Evolutionary conservation across 2,329 filamentous ascomycete species (phyloP).

Genomic region (Xenoacremonium recifei): DNA sequence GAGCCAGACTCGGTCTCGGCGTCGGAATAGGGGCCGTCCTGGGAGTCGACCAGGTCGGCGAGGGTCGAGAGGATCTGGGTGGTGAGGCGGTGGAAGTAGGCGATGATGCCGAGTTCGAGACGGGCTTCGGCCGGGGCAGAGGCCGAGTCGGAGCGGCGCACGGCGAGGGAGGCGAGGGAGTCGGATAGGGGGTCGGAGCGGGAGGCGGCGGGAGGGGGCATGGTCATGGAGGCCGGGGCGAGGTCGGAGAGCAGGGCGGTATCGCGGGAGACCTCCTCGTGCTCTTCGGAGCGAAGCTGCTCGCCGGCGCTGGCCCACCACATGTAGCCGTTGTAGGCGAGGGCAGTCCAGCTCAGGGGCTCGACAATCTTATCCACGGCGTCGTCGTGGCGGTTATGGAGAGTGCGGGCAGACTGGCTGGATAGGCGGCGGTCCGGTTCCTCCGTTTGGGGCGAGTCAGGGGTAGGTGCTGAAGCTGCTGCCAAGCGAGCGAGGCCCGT

Average conservation of each 20-base stretch:
- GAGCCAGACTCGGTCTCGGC: constrained; percentile 29
- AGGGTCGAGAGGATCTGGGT: constrained; percentile 62
- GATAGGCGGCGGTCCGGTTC: constrained; percentile 25
- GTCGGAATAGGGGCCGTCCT: constrained; percentile 41
- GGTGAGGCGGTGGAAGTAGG: constrained; percentile 79
- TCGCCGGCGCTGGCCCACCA: constrained; percentile 89
- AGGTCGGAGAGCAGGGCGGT: constrained; percentile 55
- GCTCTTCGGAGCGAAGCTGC: constrained; percentile 59
- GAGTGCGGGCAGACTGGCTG: constrained; percentile 23
- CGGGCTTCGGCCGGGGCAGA: constrained; percentile 42
- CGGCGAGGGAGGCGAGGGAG: constrained; percentile 44
- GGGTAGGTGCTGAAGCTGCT: constrained; percentile 23
- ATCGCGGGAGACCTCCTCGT: constrained; percentile 57
- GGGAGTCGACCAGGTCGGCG: constrained; percentile 55
- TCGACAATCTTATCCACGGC: constrained; percentile 58
- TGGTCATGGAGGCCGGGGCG: constrained; percentile 30
- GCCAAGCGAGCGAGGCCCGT: constrained; percentile 56
- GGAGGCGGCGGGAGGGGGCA: constrained; percentile 31
- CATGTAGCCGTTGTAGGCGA: constrained; percentile 81
- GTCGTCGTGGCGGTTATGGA: constrained; percentile 43
- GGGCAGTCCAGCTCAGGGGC: constrained; percentile 65
- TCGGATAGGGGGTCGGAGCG: constrained; percentile 36
- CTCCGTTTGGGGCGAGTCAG: constrained; percentile 28
- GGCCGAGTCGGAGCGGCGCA: constrained; percentile 31
- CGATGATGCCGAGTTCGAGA: constrained; percentile 69